Evolutionary conservation across 1,139 yeast genomes (phyloP), one percentile per base, ranked within the genome.

Genomic region (Kluyveromyces sp.): DNA sequence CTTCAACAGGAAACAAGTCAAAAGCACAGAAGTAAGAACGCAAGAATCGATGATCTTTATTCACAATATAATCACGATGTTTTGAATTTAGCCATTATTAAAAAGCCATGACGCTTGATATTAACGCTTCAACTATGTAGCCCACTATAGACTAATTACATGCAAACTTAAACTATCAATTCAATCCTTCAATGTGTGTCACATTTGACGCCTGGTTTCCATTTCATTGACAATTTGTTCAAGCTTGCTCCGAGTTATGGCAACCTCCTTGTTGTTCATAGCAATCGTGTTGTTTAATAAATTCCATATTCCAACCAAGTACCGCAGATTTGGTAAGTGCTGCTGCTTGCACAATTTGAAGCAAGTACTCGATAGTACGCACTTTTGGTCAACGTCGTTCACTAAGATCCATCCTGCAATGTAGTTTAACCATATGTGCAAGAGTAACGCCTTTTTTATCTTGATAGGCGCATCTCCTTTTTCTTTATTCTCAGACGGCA

Each of bases 271-370:
- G 15, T 48, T 47, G 26, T 56, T 53, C 63, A 61, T 58, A 2
- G 60, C 54, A 8, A 60, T 44, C 3, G 64, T 60, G 36, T 61
- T 51, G 40, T 60, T 61, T 47, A 54, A 52, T 31, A 61, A 39
- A 44, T 60, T 61, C 63, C 64, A 61, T 30, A 59, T 40, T 2
- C 64, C 64, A 17, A 53, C 45, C 2, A 58, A 44, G 44, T 60
- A 61, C 11, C 53, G 45, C 26, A 59, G 42, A 6, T 41, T 33
- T 3, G 46, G 45, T 45, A 57, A 41, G 8, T 51, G 46, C 38
- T 54, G 60, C 34, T 48, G 49, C 33, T 51, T 55, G 9, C 56
- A 47, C 20, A 58, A 43, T n/a, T 55, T 54, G 42, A 58, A 60
- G 36, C 63, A 60, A 8, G 47, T 40, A 25, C 47, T 50, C 3